Conservation (phyloP, 306 rosid genomes). For the Quercus glauca region DNA sequence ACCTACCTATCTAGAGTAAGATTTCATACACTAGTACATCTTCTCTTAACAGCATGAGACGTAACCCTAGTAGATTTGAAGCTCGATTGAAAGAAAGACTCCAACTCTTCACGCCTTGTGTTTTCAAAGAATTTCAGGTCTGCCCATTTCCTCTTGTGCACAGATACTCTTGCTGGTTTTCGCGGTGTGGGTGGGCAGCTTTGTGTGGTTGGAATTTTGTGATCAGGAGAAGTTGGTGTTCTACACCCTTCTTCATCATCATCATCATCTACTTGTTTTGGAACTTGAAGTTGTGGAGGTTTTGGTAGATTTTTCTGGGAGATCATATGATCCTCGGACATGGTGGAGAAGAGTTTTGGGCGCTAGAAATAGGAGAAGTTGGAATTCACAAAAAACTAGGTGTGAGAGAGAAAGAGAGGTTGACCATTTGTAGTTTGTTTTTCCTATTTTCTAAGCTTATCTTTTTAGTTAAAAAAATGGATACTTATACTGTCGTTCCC, state of each 20-base stretch:
- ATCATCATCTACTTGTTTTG: constrained; percentile 12
- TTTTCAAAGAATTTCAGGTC: constrained; percentile 29
- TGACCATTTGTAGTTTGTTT: neutral
- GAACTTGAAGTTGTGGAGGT: neutral
- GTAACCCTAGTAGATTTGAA: constrained; percentile 21
- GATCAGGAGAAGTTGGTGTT: constrained; percentile 44
- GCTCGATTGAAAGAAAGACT: constrained; percentile 48
- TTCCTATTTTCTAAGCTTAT: no score
- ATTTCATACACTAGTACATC: constrained; percentile 33
- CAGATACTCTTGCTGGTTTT: constrained; percentile 17
- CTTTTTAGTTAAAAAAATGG: neutral
- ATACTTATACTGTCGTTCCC: neutral
- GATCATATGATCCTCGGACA: constrained; percentile 5
- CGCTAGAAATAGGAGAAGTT: neutral
- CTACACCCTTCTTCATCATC: constrained; percentile 31
- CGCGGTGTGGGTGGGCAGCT: constrained; percentile 57
- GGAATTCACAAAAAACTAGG: neutral
- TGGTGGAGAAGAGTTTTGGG: neutral
- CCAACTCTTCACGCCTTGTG: constrained; percentile 44
- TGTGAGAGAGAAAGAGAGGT: neutral
- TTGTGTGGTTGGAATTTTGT: constrained; percentile 32
- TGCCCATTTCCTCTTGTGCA: constrained; percentile 33
- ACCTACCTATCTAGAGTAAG: neutral
- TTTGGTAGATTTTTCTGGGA: neutral
- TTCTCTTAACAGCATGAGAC: constrained; percentile 25